Conservation (phyloP, 2,329 filamentous ascomycete species). For the Byssothecium circinans region DNA sequence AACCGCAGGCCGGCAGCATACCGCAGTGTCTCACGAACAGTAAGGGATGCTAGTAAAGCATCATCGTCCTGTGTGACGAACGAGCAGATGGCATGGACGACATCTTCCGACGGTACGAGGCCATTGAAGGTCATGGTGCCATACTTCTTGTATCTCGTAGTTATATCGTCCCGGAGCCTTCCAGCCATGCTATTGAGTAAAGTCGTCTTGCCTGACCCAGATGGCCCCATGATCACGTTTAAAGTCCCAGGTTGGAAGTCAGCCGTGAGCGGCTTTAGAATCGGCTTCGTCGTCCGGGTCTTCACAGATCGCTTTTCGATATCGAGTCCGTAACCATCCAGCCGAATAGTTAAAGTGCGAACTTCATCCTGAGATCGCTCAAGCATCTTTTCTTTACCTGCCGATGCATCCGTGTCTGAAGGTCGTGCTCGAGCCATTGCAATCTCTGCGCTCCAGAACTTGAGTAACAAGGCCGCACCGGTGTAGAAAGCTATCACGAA, state of each 20-base stretch:
- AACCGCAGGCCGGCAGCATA: conserved; percentile 69
- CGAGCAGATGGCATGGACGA: conserved; percentile 71
- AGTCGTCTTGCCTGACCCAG: conserved; percentile 75
- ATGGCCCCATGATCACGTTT: conserved; percentile 80
- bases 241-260: conserved; percentile 69
- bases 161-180: conserved; percentile 62
- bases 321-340: conserved; percentile 65
- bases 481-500: conserved; percentile 67
- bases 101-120: conserved; percentile 65
- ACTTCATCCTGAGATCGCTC: conserved; percentile 56
- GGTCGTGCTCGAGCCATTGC: conserved; percentile 65
- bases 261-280: conserved; percentile 67
- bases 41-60: conserved; percentile 71
- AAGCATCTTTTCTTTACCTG: conserved; percentile 70
- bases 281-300: conserved; percentile 54
- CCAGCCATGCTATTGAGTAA: conserved; percentile 73
- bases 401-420: conserved; percentile 60
- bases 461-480: conserved; percentile 63
- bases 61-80: conserved; percentile 81
- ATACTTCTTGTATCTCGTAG: conserved; percentile 62
- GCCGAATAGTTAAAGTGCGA: conserved; percentile 64
- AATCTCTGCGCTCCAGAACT: conserved; percentile 68
- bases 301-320: conserved; percentile 63
- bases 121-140: conserved; percentile 72
- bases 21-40: conserved; percentile 73